Conservation (phyloP, 768 basidiomycete genomes). For the Trichaptum fuscoviolaceum region DNA sequence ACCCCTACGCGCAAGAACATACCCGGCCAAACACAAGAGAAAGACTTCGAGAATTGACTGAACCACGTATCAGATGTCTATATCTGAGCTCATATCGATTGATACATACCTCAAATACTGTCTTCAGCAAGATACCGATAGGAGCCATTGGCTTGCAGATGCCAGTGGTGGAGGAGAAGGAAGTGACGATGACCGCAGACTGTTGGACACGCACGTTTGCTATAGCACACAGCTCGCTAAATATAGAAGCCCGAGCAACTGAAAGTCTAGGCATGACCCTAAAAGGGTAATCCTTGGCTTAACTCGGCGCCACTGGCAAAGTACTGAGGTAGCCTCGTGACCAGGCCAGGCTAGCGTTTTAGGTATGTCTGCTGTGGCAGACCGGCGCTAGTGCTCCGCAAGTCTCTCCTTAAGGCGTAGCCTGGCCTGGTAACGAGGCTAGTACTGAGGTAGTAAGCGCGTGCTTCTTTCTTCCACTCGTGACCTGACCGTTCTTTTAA, state of each 20-base stretch:
- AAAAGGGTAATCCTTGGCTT: neutral
- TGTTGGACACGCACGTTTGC: neutral
- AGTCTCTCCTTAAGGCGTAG: no score
- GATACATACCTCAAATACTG: constrained; percentile 33
- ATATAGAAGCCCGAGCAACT: neutral
- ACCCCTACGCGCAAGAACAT: constrained; percentile 69
- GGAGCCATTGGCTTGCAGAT: constrained; percentile 18
- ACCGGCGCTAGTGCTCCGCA: no score
- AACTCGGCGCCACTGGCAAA: no score
- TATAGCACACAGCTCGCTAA: neutral
- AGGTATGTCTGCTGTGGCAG: no score
- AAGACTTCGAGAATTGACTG: constrained; percentile 90
- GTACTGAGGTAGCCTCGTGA: no score
- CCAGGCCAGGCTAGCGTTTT: no score
- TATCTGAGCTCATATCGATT: neutral
- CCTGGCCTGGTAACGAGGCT: no score
- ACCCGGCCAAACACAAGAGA: constrained; percentile 78
- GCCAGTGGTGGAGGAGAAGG: neutral
- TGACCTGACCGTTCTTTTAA: no score
- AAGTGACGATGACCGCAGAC: neutral
- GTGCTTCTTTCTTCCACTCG: no score
- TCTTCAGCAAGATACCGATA: constrained; percentile 42
- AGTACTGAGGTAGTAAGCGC: no score
- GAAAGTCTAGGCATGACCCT: neutral
- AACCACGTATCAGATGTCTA: constrained; percentile 5